Evolutionary conservation across 495 filamentous ascomycete species (phyloP).

Genomic region (Glutinoglossum americanum): DNA sequence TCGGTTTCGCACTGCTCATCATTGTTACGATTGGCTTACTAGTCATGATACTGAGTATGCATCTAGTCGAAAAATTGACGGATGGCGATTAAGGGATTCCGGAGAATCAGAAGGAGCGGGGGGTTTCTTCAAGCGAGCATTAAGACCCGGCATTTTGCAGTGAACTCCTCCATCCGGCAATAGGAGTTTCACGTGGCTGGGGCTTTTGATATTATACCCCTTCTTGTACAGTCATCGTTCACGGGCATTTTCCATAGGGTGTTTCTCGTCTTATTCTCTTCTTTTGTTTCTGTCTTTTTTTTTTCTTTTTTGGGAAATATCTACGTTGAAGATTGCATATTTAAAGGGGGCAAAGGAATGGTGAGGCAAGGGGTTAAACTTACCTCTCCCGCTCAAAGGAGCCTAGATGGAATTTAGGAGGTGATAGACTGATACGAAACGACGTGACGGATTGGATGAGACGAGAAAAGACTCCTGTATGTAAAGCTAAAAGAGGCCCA

Average conservation of each 20-base stretch:
- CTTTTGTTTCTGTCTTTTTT: background rate
- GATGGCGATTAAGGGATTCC: constrained; percentile 6
- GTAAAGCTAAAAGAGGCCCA: too few relatives aligned
- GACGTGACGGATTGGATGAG: too few relatives aligned
- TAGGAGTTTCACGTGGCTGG: background rate
- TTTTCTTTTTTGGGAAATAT: background rate
- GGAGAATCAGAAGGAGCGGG: background rate
- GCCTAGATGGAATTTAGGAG: background rate
- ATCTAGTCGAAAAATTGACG: constrained; percentile 1
- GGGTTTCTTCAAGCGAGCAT: background rate
- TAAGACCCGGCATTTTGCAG: background rate
- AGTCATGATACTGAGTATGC: constrained; percentile 10
- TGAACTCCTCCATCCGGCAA: background rate
- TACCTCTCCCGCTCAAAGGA: background rate
- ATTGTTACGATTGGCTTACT: constrained; percentile 7
- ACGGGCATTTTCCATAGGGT: background rate
- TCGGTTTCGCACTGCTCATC: constrained; percentile 8
- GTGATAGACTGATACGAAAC: too few relatives aligned
- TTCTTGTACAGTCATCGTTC: background rate
- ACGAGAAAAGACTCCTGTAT: too few relatives aligned
- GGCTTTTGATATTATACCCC: background rate
- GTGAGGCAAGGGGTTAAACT: background rate
- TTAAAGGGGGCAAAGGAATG: background rate
- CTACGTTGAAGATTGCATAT: background rate
- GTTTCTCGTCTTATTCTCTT: background rate